Evolutionary conservation across 345 rosid genomes (phyloP).

Genomic region (Boechera stricta): DNA sequence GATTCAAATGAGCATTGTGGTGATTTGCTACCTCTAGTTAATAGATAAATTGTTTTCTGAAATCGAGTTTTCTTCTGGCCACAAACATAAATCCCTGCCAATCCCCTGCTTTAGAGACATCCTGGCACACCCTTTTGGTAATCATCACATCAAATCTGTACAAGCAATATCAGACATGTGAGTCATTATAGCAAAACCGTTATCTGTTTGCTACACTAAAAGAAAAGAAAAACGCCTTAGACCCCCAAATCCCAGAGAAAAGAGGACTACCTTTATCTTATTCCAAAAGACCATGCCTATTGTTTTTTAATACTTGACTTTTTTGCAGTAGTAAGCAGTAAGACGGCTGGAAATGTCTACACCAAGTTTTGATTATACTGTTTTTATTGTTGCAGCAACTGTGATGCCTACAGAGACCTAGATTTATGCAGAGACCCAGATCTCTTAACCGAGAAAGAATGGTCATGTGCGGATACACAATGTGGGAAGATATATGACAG

Average conservation of each 20-base stretch:
- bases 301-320: slow-evolving; percentile 19
- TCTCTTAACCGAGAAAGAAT: slow-evolving; percentile 65
- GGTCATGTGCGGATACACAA: slow-evolving; percentile 77
- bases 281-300: slow-evolving; percentile 15
- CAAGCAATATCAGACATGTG: neutral
- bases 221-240: slow-evolving; percentile 15
- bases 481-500: slow-evolving; percentile 85
- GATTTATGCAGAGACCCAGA: slow-evolving; percentile 80
- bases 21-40: slow-evolving; percentile 18
- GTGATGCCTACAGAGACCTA: slow-evolving; percentile 91
- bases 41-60: slow-evolving; percentile 3
- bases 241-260: slow-evolving; percentile 5
- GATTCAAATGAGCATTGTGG: slow-evolving; percentile 33
- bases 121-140: slow-evolving; percentile 8
- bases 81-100: neutral
- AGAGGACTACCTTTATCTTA: neutral
- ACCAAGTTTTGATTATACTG: slow-evolving; percentile 29
- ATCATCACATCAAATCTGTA: slow-evolving; percentile 4
- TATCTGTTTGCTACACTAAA: slow-evolving; percentile 21
- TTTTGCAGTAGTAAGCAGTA: slow-evolving; percentile 15
- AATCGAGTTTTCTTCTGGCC: slow-evolving; percentile 5
- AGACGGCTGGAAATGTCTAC: neutral
- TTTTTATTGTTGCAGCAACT: slow-evolving; percentile 62
- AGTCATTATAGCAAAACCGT: slow-evolving; percentile 12
- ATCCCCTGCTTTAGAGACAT: neutral